A percentile compares a stretch with the other conserved stretches of the same genome.
Conservation (phyloP, 305 asterid genomes). For the Rubia balearica region DNA sequence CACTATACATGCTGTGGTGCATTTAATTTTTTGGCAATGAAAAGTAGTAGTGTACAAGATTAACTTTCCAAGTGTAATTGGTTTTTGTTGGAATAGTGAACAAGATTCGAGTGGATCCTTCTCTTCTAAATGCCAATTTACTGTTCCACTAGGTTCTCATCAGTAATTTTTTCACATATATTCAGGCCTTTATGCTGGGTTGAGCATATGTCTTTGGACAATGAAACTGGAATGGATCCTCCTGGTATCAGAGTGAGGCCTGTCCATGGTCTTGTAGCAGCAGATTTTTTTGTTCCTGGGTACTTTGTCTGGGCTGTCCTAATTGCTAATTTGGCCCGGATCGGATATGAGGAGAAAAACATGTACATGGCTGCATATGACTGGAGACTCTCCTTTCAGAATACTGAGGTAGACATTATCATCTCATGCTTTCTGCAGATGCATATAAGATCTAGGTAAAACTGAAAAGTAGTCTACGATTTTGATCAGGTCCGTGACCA, state of each 20-base stretch:
- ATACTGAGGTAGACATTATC: slow-evolving; percentile 60
- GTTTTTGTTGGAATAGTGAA: not conserved
- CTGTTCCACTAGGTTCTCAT: not conserved
- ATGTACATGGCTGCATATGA: slow-evolving; percentile 99
- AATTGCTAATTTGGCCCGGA: slow-evolving; percentile 78
- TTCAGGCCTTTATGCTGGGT: slow-evolving; percentile 94
- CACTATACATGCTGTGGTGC: not conserved
- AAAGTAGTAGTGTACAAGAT: not conserved
- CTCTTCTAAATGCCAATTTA: not conserved
- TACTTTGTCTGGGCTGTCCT: slow-evolving; percentile 98
- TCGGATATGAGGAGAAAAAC: slow-evolving; percentile 90
- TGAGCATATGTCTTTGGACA: slow-evolving; percentile 89
- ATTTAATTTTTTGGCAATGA: not conserved
- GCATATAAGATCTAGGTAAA: not conserved
- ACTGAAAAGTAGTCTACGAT: not conserved
- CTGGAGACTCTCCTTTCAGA: slow-evolving; percentile 96
- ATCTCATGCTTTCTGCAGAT: slow-evolving; percentile 8
- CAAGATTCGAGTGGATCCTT: not conserved
- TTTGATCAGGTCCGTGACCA: slow-evolving; percentile 86
- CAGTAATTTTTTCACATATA: not conserved
- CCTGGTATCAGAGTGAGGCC: slow-evolving; percentile 79
- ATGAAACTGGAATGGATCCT: slow-evolving; percentile 94
- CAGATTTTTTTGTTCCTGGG: slow-evolving; percentile 93
- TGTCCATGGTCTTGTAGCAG: slow-evolving; percentile 93
- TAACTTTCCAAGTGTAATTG: not conserved